These are phyloP conservation scores for Fusarium ambrosium DNA, from an alignment of 2,329 filamentous ascomycete genomes.

Conservation along the genomic window DNA sequence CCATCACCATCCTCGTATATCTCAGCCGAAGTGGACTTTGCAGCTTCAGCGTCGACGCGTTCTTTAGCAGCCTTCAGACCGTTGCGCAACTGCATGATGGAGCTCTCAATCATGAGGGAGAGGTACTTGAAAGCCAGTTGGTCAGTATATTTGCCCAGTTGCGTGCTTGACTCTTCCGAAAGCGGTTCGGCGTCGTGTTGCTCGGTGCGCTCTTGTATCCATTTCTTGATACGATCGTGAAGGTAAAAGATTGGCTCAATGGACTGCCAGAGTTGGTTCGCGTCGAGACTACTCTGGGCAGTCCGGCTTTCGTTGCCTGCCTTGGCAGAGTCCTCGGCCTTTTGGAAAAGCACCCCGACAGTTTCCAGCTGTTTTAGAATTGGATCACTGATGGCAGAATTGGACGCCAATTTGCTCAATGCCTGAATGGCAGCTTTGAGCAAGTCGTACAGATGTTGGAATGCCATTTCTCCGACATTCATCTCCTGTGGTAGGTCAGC, in stretches of 20 bases:
- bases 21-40: conserved; percentile 70
- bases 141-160: conserved; percentile 78
- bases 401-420: conserved; percentile 42
- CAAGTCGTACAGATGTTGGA: conserved; percentile 49
- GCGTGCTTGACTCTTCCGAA: conserved; percentile 34
- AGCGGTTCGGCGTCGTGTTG: conserved; percentile 35
- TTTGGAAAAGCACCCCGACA: conserved; percentile 45
- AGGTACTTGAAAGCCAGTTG: conserved; percentile 91
- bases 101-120: conserved; percentile 87
- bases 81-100: conserved; percentile 86
- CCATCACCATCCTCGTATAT: conserved; percentile 81
- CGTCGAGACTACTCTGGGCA: conserved; percentile 34
- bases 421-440: conserved; percentile 45
- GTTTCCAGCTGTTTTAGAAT: conserved; percentile 46
- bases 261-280: conserved; percentile 78
- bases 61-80: conserved; percentile 67
- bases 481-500: conserved; percentile 67
- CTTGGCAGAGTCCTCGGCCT: conserved; percentile 38
- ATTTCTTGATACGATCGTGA: conserved; percentile 52
- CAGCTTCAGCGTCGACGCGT: conserved; percentile 48
- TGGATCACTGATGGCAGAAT: conserved; percentile 35
- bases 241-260: conserved; percentile 84
- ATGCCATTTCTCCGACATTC: conserved; percentile 63
- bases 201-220: conserved; percentile 78
- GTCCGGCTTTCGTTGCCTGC: conserved; percentile 21